Evolutionary conservation across 768 basidiomycete species (phyloP).

Genomic region (Pleurotus sapidus): DNA sequence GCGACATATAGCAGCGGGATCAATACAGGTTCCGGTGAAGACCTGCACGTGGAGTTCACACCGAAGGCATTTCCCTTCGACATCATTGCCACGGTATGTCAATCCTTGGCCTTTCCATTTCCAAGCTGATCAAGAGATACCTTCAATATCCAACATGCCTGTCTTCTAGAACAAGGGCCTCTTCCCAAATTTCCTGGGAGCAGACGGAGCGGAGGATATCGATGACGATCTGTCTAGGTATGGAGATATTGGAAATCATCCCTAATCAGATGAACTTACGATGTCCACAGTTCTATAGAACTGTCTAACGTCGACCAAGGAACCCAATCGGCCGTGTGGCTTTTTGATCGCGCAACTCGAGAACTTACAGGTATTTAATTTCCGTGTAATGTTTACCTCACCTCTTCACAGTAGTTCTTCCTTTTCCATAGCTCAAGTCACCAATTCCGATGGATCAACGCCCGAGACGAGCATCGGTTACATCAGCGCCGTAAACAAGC

Average conservation of each 20-base stretch:
- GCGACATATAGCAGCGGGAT: conserved; percentile 27
- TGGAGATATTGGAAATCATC: not conserved
- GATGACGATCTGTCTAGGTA: conserved; percentile 2
- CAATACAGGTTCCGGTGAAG: conserved; percentile 24
- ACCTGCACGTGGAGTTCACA: conserved; percentile 30
- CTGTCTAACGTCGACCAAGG: conserved; percentile 14
- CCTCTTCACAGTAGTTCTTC: too few species aligned
- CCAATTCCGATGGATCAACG: conserved; percentile 40
- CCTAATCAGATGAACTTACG: not conserved
- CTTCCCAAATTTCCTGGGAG: conserved; percentile 17
- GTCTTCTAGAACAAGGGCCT: conserved; percentile 25
- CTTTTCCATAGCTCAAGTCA: conserved; percentile 36
- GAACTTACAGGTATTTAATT: conserved; percentile 33
- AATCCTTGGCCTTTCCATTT: not conserved
- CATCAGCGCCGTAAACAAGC: conserved; percentile 31
- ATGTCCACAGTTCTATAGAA: conserved; percentile 25
- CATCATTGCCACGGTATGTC: conserved; percentile 34
- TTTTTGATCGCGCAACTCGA: conserved; percentile 30
- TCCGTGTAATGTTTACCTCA: too few species aligned
- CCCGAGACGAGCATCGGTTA: conserved; percentile 37
- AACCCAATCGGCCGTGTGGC: conserved; percentile 47
- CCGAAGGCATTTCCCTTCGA: conserved; percentile 24
- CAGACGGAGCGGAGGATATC: not conserved
- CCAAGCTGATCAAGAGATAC: not conserved
- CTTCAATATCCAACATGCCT: not conserved